Conservation (phyloP, 106 monocot species). For the Alisma plantagoaquatica region DNA sequence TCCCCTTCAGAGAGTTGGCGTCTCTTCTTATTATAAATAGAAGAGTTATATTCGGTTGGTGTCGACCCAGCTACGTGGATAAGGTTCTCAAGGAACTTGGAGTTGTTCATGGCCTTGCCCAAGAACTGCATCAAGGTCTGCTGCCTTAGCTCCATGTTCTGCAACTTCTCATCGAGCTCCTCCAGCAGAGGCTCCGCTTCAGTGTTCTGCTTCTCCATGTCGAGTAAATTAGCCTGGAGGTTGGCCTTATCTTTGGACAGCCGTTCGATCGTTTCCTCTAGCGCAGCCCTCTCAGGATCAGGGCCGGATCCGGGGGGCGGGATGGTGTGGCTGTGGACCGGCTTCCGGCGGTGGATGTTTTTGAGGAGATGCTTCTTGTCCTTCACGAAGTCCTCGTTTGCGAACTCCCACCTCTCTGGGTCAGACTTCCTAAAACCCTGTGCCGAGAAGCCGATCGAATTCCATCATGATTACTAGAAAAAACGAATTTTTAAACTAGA, state of each 20-base stretch:
- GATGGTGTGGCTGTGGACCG: constrained; percentile 88
- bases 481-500: too few relatives aligned
- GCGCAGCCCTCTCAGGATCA: constrained; percentile 41
- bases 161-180: constrained; percentile 41
- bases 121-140: constrained; percentile 54
- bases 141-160: constrained; percentile 85
- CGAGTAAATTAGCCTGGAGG: constrained; percentile 36
- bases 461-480: too few relatives aligned
- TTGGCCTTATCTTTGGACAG: constrained; percentile 39
- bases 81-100: constrained; percentile 50
- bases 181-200: constrained; percentile 43
- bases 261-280: constrained; percentile 79
- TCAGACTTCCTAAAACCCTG: constrained; percentile 93
- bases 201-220: constrained; percentile 49
- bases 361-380: constrained; percentile 72
- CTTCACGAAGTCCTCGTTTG: constrained; percentile 66
- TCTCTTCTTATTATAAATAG: constrained; percentile 46
- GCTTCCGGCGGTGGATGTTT: constrained; percentile 88
- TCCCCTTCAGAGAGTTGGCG: constrained; percentile 28
- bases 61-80: constrained; percentile 30
- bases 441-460: neutral
- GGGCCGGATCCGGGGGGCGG: constrained; percentile 24
- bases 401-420: constrained; percentile 88
- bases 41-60: constrained; percentile 14
- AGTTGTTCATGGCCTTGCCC: constrained; percentile 34